Percentiles rank a stretch among this genome's conserved stretches.
phyloP scores from a whole-genome alignment of 148 eudicot genomes.

The Rhododendron griersonianum region DNA sequence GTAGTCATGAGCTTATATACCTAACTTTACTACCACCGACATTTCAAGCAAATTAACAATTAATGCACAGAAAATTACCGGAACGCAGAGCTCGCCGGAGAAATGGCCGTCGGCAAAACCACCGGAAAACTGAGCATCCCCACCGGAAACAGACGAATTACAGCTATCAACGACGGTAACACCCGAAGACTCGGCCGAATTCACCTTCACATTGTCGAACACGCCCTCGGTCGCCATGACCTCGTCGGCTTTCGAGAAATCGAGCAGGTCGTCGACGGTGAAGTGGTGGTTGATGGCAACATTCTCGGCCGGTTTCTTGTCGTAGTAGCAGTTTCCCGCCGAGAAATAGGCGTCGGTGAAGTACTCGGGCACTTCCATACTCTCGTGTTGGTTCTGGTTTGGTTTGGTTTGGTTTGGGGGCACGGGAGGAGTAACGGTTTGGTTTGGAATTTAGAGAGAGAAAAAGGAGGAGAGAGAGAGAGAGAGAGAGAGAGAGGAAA shows the following conservation, averaged over 20 bases:
- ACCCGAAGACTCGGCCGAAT: slow-evolving; percentile 57
- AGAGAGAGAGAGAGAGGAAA: slow-evolving; percentile 2
- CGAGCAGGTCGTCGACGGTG: slow-evolving; percentile 59
- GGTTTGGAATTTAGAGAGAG: slow-evolving; percentile 5
- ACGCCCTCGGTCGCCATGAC: slow-evolving; percentile 59
- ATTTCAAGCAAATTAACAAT: background rate
- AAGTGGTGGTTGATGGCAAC: slow-evolving; percentile 15
- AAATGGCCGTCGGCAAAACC: slow-evolving; percentile 63
- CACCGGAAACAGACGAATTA: slow-evolving; percentile 69
- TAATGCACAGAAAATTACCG: slow-evolving; percentile 38
- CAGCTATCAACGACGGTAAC: slow-evolving; percentile 66
- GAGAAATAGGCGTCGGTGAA: slow-evolving; percentile 21
- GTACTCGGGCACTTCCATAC: slow-evolving; percentile 53
- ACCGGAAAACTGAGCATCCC: slow-evolving; percentile 29
- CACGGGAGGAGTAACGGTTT: slow-evolving; percentile 11
- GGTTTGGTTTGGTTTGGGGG: background rate
- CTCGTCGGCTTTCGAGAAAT: slow-evolving; percentile 68
- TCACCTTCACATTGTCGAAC: slow-evolving; percentile 38
- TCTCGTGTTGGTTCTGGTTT: background rate
- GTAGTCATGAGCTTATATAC: background rate
- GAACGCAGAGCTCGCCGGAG: slow-evolving; percentile 79
- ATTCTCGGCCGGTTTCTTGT: slow-evolving; percentile 8
- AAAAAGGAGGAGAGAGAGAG: slow-evolving; percentile 10
- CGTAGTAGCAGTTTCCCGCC: background rate
- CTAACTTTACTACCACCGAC: background rate